Evolutionary conservation across 1,139 yeast genomes (phyloP), one percentile per base, ranked within the genome.

Genomic region (Zygosaccharomyces pseudobailii): DNA sequence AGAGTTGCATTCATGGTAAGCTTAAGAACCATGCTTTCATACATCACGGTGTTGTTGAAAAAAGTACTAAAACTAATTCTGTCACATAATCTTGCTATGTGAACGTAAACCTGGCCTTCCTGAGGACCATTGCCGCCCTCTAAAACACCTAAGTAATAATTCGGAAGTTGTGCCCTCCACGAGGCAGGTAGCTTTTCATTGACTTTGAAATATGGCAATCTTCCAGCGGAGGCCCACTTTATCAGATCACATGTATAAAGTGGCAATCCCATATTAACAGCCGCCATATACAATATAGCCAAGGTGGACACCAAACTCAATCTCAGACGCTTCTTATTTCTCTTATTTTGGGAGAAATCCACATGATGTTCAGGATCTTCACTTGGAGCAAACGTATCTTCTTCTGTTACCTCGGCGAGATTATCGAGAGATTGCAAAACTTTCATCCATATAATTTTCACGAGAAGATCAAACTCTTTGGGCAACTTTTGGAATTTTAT

Each of bases 391-490:
- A 38, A 28, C 9, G 8, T 17, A 20, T 25, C 34, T 38, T 19
- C 34, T 5, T 38, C 41, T 17, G 9, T 13, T 23, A 6, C n/a
- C 43, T 54, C 56, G 41, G 72, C 74, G 3, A 76, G 71, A 54
- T 71, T 73, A 13, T 42, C 50, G 13, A 59, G 43, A n/a, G 49
- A 54, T 37, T 57, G 58, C 40, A 79, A 58, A 46, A 69, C 70
- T 17, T 67, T 54, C 7, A 71, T 62, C 87, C 88, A 83, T 49
- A 79, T 65, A 3, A 71, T 64, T 56, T 76, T 76, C 1, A 79
- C 81, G 3, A 72, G 63, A 1, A 58, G 56, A 44, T 69, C 73
- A 20, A 79, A 69, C 7, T 68, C 69, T 4, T 55, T 50, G 2
- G 74, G 70, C 8, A 75, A 55, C 3, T 61, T 58, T 36, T 58